Conservation (phyloP, 2,329 filamentous ascomycete species). For the Aspergillus fijiensis region DNA sequence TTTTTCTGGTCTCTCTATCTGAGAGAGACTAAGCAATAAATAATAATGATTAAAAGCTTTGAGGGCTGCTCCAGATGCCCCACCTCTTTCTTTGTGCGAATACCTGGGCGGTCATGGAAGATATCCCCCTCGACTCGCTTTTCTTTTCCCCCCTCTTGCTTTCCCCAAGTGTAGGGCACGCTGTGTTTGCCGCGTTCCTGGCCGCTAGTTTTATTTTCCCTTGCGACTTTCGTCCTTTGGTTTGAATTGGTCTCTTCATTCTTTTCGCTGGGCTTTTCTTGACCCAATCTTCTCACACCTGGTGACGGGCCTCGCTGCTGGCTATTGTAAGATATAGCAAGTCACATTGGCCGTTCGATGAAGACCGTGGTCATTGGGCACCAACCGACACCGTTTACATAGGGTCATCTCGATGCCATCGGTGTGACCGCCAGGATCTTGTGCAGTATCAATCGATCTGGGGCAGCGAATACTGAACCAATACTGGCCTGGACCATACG, state of each 20-base stretch:
- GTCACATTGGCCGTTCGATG: slow-evolving; percentile 13
- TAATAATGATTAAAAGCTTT: slow-evolving; percentile 9
- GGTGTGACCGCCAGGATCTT: slow-evolving; percentile 20
- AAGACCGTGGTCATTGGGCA: slow-evolving; percentile 27
- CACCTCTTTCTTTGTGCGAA: slow-evolving; percentile 34
- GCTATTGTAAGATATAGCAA: slow-evolving; percentile 14
- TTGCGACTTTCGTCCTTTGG: slow-evolving; percentile 12
- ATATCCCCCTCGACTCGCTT: slow-evolving; percentile 15
- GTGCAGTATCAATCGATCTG: slow-evolving; percentile 21
- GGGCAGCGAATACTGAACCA: slow-evolving; percentile 28
- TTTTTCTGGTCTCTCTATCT: slow-evolving; percentile 8
- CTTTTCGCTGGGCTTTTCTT: not conserved
- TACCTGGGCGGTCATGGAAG: slow-evolving; percentile 24
- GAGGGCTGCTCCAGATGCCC: slow-evolving; percentile 26
- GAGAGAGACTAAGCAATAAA: slow-evolving; percentile 9
- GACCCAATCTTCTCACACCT: not conserved
- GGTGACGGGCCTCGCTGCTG: slow-evolving; percentile 1
- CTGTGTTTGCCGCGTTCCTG: slow-evolving; percentile 11
- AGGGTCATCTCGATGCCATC: slow-evolving; percentile 18
- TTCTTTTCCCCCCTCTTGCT: slow-evolving; percentile 16
- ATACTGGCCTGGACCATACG: slow-evolving; percentile 20
- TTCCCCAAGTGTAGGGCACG: slow-evolving; percentile 14
- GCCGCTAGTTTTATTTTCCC: slow-evolving; percentile 16
- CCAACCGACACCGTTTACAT: slow-evolving; percentile 20
- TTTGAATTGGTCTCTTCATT: slow-evolving; percentile 1